A percentile compares a stretch with the other conserved stretches of the same genome.
phyloP scores from a whole-genome alignment of 371 early-diverging fungal genomes.

The Ecytonucleospora hepatopenaei region DNA sequence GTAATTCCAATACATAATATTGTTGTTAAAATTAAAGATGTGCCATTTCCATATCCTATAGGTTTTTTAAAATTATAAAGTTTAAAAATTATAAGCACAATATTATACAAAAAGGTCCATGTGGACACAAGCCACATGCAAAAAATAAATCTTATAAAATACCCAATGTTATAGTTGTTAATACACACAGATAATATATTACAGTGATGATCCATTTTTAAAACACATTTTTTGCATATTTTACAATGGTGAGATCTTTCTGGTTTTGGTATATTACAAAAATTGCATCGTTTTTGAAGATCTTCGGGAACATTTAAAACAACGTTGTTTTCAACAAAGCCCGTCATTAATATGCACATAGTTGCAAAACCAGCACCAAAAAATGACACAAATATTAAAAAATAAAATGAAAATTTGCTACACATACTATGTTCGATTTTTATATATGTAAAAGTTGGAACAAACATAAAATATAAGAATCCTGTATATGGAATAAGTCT shows the following conservation, averaged over 20 bases:
- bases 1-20: not conserved
- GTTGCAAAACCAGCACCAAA: conserved; percentile 5
- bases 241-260: conserved; percentile 89
- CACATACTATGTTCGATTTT: not conserved
- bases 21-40: not conserved
- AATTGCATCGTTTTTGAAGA: conserved; percentile 50
- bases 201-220: conserved; percentile 94
- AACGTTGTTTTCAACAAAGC: not conserved
- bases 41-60: not conserved
- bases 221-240: conserved; percentile 81
- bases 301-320: not conserved
- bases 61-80: not conserved
- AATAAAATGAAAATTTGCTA: not conserved
- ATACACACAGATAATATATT: conserved; percentile 91
- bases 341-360: conserved; percentile 4
- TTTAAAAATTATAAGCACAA: not conserved
- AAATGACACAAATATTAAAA: not conserved
- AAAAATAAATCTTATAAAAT: conserved; percentile 55
- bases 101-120: not conserved
- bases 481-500: not conserved
- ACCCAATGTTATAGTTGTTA: conserved; percentile 63
- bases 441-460: not conserved
- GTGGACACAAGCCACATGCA: conserved; percentile 11
- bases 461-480: not conserved
- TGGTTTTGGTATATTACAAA: conserved; percentile 66